phyloP scores from a whole-genome alignment of 805 yeast species.

The Candida multigemmis region DNA sequence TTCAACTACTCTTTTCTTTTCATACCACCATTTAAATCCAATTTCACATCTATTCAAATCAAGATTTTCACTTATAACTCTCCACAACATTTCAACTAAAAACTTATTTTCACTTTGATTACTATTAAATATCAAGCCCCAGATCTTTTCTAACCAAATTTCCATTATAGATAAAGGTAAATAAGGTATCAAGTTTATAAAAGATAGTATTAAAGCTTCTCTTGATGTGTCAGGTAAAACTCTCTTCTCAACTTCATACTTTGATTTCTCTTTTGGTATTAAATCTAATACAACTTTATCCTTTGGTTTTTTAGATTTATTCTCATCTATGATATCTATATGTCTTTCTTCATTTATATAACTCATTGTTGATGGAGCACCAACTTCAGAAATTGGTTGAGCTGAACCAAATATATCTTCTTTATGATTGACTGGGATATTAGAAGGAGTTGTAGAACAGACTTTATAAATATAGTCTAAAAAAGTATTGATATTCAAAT shows the following conservation, averaged over 20 bases:
- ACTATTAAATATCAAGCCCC: conserved; percentile 23
- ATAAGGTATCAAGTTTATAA: conserved; percentile 47
- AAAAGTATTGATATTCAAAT: conserved; percentile 12
- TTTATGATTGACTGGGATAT: conserved; percentile 10
- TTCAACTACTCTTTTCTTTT: conserved; percentile 8
- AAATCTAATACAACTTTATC: conserved; percentile 11
- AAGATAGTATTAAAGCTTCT: conserved; percentile 37
- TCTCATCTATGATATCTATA: conserved; percentile 16
- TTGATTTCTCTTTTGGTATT: conserved; percentile 3
- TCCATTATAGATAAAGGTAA: conserved; percentile 33
- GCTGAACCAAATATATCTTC: conserved; percentile 18
- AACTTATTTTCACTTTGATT: conserved; percentile 25
- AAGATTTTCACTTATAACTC: conserved; percentile 45
- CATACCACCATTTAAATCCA: conserved; percentile 61
- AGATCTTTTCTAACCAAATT: conserved; percentile 40
- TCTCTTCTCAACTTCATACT: conserved; percentile 14
- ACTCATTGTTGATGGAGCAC: conserved; percentile 25
- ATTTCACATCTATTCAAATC: conserved; percentile 48
- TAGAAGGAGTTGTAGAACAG: conserved; percentile 27
- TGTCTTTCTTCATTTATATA: conserved; percentile 11
- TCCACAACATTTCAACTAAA: conserved; percentile 40
- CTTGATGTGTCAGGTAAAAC: conserved; percentile 30
- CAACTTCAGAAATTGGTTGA: conserved; percentile 28
- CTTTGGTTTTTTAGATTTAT: conserved; percentile 24
- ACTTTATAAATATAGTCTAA: conserved; percentile 32